Evolutionary conservation across 2,329 filamentous ascomycete species (phyloP), one percentile per base, ranked within the genome.

Genomic region (Penicillium sp.): DNA sequence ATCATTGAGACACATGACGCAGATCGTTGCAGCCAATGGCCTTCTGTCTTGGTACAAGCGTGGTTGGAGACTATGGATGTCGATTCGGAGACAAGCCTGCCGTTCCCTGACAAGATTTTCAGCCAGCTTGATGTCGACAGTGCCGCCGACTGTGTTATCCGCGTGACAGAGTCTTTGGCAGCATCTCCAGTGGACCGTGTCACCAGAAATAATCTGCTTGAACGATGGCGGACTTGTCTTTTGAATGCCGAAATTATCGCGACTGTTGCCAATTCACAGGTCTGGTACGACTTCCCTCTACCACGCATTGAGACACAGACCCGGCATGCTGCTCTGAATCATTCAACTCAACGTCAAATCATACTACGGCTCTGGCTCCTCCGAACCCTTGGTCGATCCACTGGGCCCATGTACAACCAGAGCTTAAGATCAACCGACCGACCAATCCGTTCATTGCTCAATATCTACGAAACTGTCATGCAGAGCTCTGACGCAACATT

Each of bases 351-450:
- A n/a, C 57, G 65, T n/a, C 60, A 59, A 19, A 62, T 70, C 5
- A 45, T 70, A 12, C 28, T 67, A 22, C 67, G 68, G 19, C 45
- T 71, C 11, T 71, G 68, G 68, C 44, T 54, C 25, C 52, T 70
- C 42, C 62, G 62, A 27, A 57, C 57, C 0, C 50, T 71, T 31
- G 60, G 56, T 36, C 56, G 54, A 31, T 49, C 57, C 7, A 48
- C 61, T 25, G 57, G 55, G 14, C 53, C 58, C 14, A 48, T 58
- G 45, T 60, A 63, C 49, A 55, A 50, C 27, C 45, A 54, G 27
- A 41, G 44, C n/a, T 27, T 38, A n/a, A 56, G 52, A 39, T 39
- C 46, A 10, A 59, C 60, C 2, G 61, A 67, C 33, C 39, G 40
- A 19, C 55, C 59, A 9, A 57, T 60, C 11, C 54, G 49, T 18